Base-by-base conservation (phyloP, 2,329 filamentous ascomycete species). In the Apiospora koreana region DNA sequence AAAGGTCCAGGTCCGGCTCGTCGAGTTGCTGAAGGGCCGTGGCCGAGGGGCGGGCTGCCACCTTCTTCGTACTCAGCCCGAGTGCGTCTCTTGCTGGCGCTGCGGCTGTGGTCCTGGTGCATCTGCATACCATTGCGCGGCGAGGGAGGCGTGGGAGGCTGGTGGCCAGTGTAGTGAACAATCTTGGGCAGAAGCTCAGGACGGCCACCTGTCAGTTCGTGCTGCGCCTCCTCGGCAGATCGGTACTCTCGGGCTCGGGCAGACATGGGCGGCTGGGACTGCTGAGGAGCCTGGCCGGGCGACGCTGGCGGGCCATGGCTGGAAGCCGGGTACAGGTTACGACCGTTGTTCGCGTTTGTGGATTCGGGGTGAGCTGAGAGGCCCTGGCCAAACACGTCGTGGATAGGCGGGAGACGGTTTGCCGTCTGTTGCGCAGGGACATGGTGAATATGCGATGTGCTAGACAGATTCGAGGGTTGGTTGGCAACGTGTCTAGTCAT, bases 41-140 rank as follows among this genome's bases (percentile, higher is more conserved):
- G 89, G 8, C 94, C 94, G 2, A 97, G 86, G 0, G 79, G 94
- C 12, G 95, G 94, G 76, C 92, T 97, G 71, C 90, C 92, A 69
- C 94, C 95, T 69, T 98, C 94, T 80, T 98, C 96, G 79, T 98
- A 98, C 83, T 98, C 96, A 71, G 93, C 94, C 69, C 96, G 89
- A 14, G 90, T 91, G 73, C 96, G 90, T 81, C 95, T 88, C 80
- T 94, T 91, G 79, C 86, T 88, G 74, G 87, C 86, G 76, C 89
- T 90, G 78, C 88, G 88, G 74, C 83, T 85, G 71, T 84, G 81
- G 74, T 90, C 86, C 72, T 78, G 82, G 72, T 78, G 82, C 74
- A 79, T 81, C 71, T 76, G 77, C 67, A 75, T 75, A 69, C 86
- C 86, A 69, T 90, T 86, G 78, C 91, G 86, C 18, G 92, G 94